phyloP scores from a whole-genome alignment of 495 filamentous ascomycete species.

The Penicillium cinerascens region DNA sequence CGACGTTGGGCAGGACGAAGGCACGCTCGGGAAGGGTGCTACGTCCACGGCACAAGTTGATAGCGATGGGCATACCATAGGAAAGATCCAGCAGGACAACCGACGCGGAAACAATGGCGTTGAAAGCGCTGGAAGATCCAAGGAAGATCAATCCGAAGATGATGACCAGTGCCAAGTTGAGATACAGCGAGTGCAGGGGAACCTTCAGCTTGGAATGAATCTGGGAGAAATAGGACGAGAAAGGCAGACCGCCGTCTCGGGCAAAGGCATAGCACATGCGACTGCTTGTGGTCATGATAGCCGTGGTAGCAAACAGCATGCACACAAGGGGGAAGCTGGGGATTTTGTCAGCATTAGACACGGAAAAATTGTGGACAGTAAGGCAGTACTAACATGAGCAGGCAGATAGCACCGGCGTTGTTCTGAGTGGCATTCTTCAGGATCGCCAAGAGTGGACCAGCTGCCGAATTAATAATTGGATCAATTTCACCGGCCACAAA shows the following conservation, averaged over 20 bases:
- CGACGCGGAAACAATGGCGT: constrained; percentile 66
- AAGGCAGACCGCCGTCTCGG: constrained; percentile 67
- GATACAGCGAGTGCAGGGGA: constrained; percentile 64
- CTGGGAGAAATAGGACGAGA: constrained; percentile 58
- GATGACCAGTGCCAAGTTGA: constrained; percentile 61
- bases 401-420: constrained; percentile 61
- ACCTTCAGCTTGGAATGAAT: constrained; percentile 62
- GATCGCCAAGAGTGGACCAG: constrained; percentile 67
- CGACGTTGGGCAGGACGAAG: constrained; percentile 54
- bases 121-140: constrained; percentile 60
- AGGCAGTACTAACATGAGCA: constrained; percentile 53
- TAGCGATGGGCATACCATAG: constrained; percentile 68
- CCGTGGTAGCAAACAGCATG: constrained; percentile 66
- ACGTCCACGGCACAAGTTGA: constrained; percentile 63
- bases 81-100: constrained; percentile 69
- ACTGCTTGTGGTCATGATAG: constrained; percentile 72
- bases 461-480: constrained; percentile 56
- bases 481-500: constrained; percentile 60
- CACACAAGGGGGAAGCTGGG: constrained; percentile 65
- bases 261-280: constrained; percentile 78
- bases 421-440: constrained; percentile 65
- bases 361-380: neutral
- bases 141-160: constrained; percentile 73
- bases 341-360: constrained; percentile 3
- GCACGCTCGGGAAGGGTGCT: constrained; percentile 59